Conservation (phyloP, 2,329 filamentous ascomycete genomes). For the Aureobasidium sp. region DNA sequence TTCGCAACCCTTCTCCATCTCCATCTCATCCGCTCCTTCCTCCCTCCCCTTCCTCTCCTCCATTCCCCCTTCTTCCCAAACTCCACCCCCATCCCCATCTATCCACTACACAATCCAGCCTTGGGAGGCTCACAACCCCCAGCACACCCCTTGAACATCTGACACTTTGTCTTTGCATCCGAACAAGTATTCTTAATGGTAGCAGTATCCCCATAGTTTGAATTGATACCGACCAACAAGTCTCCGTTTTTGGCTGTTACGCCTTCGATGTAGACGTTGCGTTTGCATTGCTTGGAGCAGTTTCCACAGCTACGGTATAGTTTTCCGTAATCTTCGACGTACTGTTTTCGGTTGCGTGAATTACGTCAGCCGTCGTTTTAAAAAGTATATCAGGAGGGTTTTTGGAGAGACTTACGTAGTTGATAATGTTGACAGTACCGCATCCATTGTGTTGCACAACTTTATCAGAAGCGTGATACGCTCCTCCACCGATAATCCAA, state of each 20-base stretch:
- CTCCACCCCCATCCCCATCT: no score
- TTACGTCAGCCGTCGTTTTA: background rate
- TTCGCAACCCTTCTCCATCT: no score
- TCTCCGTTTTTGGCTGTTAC: conserved; percentile 47
- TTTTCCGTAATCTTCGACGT: conserved; percentile 52
- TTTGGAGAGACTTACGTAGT: conserved; percentile 37
- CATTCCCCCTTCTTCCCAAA: no score
- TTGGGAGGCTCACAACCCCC: conserved; percentile 33
- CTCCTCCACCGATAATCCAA: conserved; percentile 37
- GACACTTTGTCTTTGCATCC: conserved; percentile 32
- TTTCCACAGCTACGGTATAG: conserved; percentile 59
- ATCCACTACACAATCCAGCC: conserved; percentile 30
- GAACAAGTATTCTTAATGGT: conserved; percentile 44
- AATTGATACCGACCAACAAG: conserved; percentile 55
- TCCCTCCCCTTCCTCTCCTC: no score
- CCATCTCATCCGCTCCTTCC: background rate
- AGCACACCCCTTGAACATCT: conserved; percentile 33
- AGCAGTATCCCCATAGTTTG: conserved; percentile 55
- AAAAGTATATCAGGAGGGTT: background rate
- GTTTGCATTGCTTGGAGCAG: conserved; percentile 45
- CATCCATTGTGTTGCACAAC: conserved; percentile 49
- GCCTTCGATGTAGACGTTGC: conserved; percentile 51
- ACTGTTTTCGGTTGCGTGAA: background rate
- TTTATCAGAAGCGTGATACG: conserved; percentile 42
- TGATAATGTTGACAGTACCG: conserved; percentile 42